Base-by-base conservation (phyloP, 1,284 basidiomycete genomes). In the Pyrrhoderma noxium region DNA sequence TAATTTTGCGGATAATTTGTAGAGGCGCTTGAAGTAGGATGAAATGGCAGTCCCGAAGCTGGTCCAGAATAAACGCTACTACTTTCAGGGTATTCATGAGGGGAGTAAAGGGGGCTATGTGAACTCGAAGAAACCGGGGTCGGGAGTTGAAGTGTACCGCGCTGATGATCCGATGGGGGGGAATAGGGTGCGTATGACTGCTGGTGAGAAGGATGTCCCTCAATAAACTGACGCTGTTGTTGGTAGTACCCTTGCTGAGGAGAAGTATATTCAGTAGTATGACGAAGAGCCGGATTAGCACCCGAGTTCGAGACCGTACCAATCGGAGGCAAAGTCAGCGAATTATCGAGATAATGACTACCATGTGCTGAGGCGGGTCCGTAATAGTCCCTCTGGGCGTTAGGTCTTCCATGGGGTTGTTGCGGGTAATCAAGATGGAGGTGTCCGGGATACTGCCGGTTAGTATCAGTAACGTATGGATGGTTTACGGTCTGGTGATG, bases 31-130 rank as follows among this genome's bases (percentile, higher is more conserved):
- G 27, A 31, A 11, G 27, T 11, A 31, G 27, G 27, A 11, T 31
- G 27, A 38, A 21, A 36, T 13, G 19, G 46, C 8, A 18, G 13
- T 19, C 9, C 8, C n/a, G 46, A 18, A 22, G 8, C 11, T 18
- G n/a, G 46, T 5, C 45, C 16, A 8, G 22, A 18, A 19, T 52
- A 47, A 40, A 21, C n/a, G n/a, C n/a, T 27, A 47, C 19, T 21
- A 38, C 11, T 21, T n/a, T 50, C 46, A 22, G 27, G 9, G 35
- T 54, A 49, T 11, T 54, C 52, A 22, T 54, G 52, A 40, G 47
- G 52, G 31, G 52, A 50, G 21, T 54, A 54, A 2, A 23, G 21
- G 38, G 52, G 52, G 22, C 52, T 53, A 16, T 51, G 53, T 14
- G 49, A 44, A 27, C 45, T 55, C 34, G 49, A 41, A n/a, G 49